A percentile compares a stretch with the other conserved stretches of the same genome.
Evolutionary conservation across 2,329 filamentous ascomycete species (phyloP).

Genomic region (Aspergillus proliferans): DNA sequence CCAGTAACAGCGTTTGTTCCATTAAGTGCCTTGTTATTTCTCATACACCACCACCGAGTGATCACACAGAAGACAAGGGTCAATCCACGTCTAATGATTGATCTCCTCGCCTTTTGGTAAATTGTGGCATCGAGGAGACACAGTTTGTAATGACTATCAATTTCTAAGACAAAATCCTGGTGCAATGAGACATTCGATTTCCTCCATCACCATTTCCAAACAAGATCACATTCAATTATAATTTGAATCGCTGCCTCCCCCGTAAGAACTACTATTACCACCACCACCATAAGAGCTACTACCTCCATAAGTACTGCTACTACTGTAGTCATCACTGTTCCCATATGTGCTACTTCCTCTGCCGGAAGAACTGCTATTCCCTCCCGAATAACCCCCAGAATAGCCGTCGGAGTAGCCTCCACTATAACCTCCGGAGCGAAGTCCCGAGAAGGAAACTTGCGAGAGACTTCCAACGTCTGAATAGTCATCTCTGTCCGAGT

Average conservation of each 20-base stretch:
- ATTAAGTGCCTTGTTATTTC: slow-evolving; percentile 3
- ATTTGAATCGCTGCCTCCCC: too few species aligned
- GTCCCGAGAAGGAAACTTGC: neutral
- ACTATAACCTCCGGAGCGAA: neutral
- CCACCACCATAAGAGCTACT: too few species aligned
- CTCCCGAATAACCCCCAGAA: neutral
- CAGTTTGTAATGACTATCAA: slow-evolving; percentile 8
- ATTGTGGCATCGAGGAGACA: slow-evolving; percentile 8
- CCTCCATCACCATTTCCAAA: too few species aligned
- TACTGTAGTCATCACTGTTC: too few species aligned
- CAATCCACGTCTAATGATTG: slow-evolving; percentile 5
- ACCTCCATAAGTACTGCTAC: too few species aligned
- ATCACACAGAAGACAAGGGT: slow-evolving; percentile 2
- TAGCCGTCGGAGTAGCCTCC: neutral
- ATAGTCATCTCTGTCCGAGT: neutral
- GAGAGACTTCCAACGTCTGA: neutral
- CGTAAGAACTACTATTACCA: too few species aligned
- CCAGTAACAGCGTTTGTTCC: slow-evolving; percentile 2
- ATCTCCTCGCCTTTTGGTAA: slow-evolving; percentile 3
- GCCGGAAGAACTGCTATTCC: neutral
- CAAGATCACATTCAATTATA: too few species aligned
- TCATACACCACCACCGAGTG: slow-evolving; percentile 3
- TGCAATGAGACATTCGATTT: too few species aligned
- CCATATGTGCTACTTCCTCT: neutral
- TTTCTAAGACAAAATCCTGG: too few species aligned